Conservation (phyloP, 2,329 filamentous ascomycete genomes). For the Huntiella decipiens region DNA sequence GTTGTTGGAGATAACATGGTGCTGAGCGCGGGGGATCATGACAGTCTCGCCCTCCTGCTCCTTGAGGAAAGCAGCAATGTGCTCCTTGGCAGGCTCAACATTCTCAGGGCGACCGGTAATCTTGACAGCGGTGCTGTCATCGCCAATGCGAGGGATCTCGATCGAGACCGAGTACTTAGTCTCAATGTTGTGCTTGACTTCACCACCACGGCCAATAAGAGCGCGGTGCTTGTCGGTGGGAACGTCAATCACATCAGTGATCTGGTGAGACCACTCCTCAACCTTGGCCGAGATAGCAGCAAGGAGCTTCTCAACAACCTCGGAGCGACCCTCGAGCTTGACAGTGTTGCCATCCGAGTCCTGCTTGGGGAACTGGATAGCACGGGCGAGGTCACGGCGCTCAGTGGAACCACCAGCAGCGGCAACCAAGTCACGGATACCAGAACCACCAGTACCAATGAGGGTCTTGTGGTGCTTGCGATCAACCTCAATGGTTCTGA, state of each 20-base stretch:
- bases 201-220: constrained; percentile 81
- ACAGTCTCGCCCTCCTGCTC: constrained; percentile 76
- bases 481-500: constrained; percentile 72
- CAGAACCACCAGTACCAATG: constrained; percentile 74
- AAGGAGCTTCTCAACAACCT: constrained; percentile 76
- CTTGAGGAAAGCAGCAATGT: constrained; percentile 63
- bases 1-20: constrained; percentile 72
- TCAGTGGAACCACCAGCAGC: constrained; percentile 82
- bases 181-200: constrained; percentile 70
- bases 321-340: constrained; percentile 67
- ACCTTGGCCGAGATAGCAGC: constrained; percentile 67
- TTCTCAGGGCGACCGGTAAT: constrained; percentile 59
- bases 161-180: constrained; percentile 69
- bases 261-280: constrained; percentile 64
- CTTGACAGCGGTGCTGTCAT: constrained; percentile 68
- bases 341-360: constrained; percentile 69
- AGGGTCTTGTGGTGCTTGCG: constrained; percentile 81
- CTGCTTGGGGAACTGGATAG: constrained; percentile 85
- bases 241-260: constrained; percentile 60
- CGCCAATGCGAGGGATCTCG: constrained; percentile 80
- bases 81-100: constrained; percentile 70
- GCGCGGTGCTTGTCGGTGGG: constrained; percentile 77
- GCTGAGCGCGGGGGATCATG: constrained; percentile 62
- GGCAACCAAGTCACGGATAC: constrained; percentile 69
- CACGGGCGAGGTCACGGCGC: constrained; percentile 62